Evolutionary conservation across 1,284 basidiomycete species (phyloP).

Genomic region (Gomphus sp.): DNA sequence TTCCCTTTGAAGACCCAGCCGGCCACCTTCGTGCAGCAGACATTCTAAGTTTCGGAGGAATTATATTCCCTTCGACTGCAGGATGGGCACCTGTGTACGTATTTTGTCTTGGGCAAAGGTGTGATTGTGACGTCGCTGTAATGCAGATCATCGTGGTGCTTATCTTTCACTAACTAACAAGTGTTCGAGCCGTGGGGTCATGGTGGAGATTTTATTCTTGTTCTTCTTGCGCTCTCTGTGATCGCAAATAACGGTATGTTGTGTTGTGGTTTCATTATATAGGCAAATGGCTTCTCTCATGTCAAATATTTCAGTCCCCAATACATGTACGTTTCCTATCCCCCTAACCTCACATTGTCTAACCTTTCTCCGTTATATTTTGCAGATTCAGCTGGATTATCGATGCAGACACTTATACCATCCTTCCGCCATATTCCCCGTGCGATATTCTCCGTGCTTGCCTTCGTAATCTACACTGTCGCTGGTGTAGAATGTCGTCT

Average conservation of each 20-base stretch:
- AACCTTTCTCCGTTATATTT: neutral
- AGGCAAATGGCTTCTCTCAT: neutral
- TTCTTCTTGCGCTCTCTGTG: slow-evolving; percentile 47
- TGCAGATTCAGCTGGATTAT: slow-evolving; percentile 41
- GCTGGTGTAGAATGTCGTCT: slow-evolving; percentile 54
- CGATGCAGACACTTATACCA: slow-evolving; percentile 45
- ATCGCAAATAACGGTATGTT: slow-evolving; percentile 5
- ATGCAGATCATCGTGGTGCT: neutral
- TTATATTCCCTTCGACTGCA: slow-evolving; percentile 44
- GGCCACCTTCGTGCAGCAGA: slow-evolving; percentile 29
- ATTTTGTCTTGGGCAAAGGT: slow-evolving; percentile 14
- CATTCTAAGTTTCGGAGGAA: slow-evolving; percentile 48
- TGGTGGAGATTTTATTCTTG: slow-evolving; percentile 51
- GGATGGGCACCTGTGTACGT: slow-evolving; percentile 24
- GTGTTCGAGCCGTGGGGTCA: slow-evolving; percentile 37
- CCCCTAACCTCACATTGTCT: neutral
- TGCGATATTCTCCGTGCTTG: slow-evolving; percentile 48
- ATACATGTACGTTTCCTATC: slow-evolving; percentile 23
- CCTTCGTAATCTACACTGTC: slow-evolving; percentile 47
- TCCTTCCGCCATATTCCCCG: slow-evolving; percentile 48
- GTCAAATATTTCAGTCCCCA: neutral
- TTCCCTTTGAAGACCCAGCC: slow-evolving; percentile 36
- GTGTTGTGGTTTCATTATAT: neutral
- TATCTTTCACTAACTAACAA: slow-evolving; percentile 23
- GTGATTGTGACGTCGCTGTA: neutral